phyloP scores from a whole-genome alignment of 768 basidiomycete genomes.

The Podaxis carcinomalis region DNA sequence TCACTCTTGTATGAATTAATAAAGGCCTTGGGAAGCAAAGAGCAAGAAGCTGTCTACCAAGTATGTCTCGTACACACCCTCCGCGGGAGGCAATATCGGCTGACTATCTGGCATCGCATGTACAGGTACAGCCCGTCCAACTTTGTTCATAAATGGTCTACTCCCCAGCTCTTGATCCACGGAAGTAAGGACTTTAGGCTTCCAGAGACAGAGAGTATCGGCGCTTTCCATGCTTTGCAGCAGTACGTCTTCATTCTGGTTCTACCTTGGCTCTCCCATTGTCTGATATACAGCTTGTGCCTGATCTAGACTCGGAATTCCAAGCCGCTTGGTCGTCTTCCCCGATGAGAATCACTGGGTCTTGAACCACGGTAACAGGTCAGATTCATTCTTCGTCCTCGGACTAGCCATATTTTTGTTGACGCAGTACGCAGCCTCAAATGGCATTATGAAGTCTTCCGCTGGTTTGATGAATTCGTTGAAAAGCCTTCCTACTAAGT shows the following conservation, averaged over 20 bases:
- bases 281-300: not conserved
- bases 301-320: slow-evolving; percentile 53
- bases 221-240: slow-evolving; percentile 80
- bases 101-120: not conserved
- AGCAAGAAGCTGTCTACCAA: slow-evolving; percentile 51
- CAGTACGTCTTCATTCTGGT: slow-evolving; percentile 45
- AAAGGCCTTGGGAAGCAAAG: slow-evolving; percentile 65
- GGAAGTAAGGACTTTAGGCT: slow-evolving; percentile 87
- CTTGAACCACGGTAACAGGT: slow-evolving; percentile 74
- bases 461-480: slow-evolving; percentile 77
- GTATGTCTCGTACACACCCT: slow-evolving; percentile 27
- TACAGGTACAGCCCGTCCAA: slow-evolving; percentile 73
- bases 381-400: slow-evolving; percentile 11
- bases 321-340: slow-evolving; percentile 78
- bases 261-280: not conserved
- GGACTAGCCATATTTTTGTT: not conserved
- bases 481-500: slow-evolving; percentile 25
- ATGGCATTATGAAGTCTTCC: slow-evolving; percentile 94
- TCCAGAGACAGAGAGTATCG: slow-evolving; percentile 81
- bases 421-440: slow-evolving; percentile 53
- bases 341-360: slow-evolving; percentile 96
- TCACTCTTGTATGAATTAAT: not conserved
- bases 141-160: slow-evolving; percentile 81
- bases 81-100: no score
- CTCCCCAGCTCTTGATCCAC: slow-evolving; percentile 81